These are phyloP conservation scores for Phytophthora chlamydospora DNA, from an alignment of 352 stramenopile genomes.

Conservation along the genomic window DNA sequence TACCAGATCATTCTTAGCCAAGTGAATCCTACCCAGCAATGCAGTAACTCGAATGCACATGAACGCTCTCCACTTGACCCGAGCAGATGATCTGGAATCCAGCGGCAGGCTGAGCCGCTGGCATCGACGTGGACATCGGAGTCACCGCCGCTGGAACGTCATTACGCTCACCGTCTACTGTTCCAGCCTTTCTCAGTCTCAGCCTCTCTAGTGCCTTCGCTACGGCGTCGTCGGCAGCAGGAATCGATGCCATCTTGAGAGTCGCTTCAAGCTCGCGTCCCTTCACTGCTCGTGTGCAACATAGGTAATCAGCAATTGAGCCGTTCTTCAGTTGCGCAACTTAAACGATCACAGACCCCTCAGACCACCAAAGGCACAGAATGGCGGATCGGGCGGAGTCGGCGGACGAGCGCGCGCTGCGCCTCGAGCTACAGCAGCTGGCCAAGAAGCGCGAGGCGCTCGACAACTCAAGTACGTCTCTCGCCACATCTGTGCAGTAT, in stretches of 20 bases:
- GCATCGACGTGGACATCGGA: slow-evolving; percentile 8
- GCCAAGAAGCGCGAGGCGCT: slow-evolving; percentile 61
- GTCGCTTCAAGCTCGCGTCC: slow-evolving; percentile 9
- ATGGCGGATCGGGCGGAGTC: slow-evolving; percentile 37
- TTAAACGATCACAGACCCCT: not conserved
- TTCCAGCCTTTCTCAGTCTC: slow-evolving; percentile 9
- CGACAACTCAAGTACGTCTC: slow-evolving; percentile 36
- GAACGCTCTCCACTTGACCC: slow-evolving; percentile 64
- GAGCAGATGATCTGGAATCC: slow-evolving; percentile 68
- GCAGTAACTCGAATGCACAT: slow-evolving; percentile 32
- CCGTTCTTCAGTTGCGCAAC: not conserved
- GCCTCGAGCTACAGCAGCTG: slow-evolving; percentile 56
- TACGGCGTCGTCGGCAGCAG: slow-evolving; percentile 24
- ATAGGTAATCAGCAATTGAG: too few species aligned
- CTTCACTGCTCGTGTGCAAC: not conserved
- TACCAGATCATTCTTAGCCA: not conserved
- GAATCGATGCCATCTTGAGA: slow-evolving; percentile 22
- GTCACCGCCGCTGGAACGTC: slow-evolving; percentile 4
- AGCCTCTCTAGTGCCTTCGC: slow-evolving; percentile 32
- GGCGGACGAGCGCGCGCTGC: slow-evolving; percentile 59
- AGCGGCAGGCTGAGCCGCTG: slow-evolving; percentile 30
- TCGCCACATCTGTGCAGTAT: not conserved
- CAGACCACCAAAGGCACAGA: slow-evolving; percentile 24
- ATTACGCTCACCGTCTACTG: not conserved
- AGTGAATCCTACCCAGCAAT: not conserved